These are phyloP conservation scores for Physcomitrellopsis africana DNA, from an alignment of 225 moss, liverwort and hornwort species.

Conservation along the genomic window DNA sequence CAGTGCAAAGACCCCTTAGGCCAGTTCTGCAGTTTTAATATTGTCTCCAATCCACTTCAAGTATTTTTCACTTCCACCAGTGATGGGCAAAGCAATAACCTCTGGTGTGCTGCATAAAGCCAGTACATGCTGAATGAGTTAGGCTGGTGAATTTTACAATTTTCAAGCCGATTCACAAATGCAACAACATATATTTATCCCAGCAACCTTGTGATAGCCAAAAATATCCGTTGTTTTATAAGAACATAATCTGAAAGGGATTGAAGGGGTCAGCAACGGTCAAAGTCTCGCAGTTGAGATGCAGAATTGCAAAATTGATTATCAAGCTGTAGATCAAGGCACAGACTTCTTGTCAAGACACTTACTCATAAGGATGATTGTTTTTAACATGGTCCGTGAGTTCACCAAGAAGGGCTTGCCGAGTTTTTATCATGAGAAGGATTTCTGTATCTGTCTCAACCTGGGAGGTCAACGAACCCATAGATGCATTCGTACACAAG, in stretches of 20 bases:
- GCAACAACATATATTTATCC: conserved; percentile 6
- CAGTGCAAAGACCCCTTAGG: conserved; percentile 32
- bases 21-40: conserved; percentile 45
- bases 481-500: conserved; percentile 1
- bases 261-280: conserved; percentile 18
- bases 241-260: conserved; percentile 1
- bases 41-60: conserved; percentile 82
- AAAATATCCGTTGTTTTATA: conserved; percentile 13
- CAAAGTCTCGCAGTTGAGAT: background rate
- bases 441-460: conserved; percentile 76
- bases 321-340: conserved; percentile 5
- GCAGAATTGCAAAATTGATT: conserved; percentile 20
- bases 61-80: conserved; percentile 83
- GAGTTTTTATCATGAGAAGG: conserved; percentile 77
- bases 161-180: background rate
- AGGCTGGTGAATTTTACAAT: conserved; percentile 7
- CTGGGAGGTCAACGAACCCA: conserved; percentile 40
- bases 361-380: conserved; percentile 87
- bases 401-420: conserved; percentile 60
- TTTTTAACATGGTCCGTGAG: conserved; percentile 71
- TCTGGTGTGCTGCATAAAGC: conserved; percentile 74
- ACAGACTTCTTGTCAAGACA: conserved; percentile 17
- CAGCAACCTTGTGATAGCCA: conserved; percentile 17
- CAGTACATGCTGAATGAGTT: conserved; percentile 2
- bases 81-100: conserved; percentile 79